Evolutionary conservation across 108 stramenopile species (phyloP).

Genomic region (Skeletonema marinoi): DNA sequence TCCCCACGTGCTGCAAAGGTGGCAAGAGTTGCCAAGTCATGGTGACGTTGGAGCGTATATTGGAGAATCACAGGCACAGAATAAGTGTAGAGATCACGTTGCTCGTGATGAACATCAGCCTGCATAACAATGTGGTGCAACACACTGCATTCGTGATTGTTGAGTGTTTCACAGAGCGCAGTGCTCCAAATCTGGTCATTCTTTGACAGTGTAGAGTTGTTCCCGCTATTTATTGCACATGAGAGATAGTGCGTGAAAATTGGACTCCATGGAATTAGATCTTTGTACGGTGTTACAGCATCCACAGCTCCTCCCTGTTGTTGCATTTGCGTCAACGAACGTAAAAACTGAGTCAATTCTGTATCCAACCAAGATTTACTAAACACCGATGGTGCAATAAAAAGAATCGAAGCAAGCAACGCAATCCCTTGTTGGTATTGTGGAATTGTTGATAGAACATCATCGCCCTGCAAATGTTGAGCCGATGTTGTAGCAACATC

Average conservation of each 20-base stretch:
- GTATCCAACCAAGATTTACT: constrained; percentile 16
- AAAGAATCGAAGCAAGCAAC: constrained; percentile 37
- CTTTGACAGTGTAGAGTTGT: not conserved
- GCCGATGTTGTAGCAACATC: not conserved
- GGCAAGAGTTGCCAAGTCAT: constrained; percentile 34
- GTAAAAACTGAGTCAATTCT: constrained; percentile 9
- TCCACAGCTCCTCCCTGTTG: not conserved
- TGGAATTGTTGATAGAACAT: not conserved
- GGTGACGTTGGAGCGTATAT: constrained; percentile 38
- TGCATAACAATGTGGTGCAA: constrained; percentile 16
- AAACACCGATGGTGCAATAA: not conserved
- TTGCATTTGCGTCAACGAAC: constrained; percentile 6
- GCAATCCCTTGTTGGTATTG: constrained; percentile 39
- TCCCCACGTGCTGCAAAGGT: constrained; percentile 41
- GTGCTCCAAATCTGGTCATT: not conserved
- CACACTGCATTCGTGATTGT: constrained; percentile 22
- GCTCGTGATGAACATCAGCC: constrained; percentile 1
- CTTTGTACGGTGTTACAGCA: not conserved
- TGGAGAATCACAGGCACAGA: constrained; percentile 32
- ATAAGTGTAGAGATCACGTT: constrained; percentile 6
- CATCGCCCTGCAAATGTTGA: not conserved
- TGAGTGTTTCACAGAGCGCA: constrained; percentile 25
- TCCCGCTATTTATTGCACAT: not conserved
- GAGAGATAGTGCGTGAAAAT: constrained; percentile 13
- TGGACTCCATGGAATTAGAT: constrained; percentile 3